Percentiles rank a stretch among this genome's conserved stretches.
phyloP scores from a whole-genome alignment of 1,284 basidiomycete species.

The Leccinum griseonigrum region DNA sequence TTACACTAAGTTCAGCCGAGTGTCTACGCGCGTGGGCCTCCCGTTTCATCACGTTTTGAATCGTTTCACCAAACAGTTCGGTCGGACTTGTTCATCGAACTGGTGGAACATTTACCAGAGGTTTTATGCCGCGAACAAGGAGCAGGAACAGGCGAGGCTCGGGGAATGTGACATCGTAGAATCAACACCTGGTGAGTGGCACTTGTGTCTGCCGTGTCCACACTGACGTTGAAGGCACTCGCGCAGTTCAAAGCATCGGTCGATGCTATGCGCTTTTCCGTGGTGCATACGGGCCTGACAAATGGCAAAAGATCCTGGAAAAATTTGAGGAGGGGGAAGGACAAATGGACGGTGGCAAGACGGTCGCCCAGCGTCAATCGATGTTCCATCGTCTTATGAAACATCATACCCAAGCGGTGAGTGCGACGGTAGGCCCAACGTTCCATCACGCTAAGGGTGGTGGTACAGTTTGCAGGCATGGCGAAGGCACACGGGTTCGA shows the following conservation, averaged over 20 bases:
- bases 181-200: not conserved
- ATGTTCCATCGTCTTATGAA: not conserved
- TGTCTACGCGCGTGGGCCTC: not conserved
- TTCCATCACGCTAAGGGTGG: not conserved
- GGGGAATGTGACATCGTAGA: not conserved
- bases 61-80: not conserved
- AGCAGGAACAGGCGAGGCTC: not conserved
- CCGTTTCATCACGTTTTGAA: not conserved
- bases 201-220: not conserved
- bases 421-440: not conserved
- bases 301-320: not conserved
- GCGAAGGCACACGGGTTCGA: not conserved
- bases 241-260: not conserved
- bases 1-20: not conserved
- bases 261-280: not conserved
- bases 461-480: not conserved
- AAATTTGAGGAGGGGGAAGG: not conserved
- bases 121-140: not conserved
- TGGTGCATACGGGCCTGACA: not conserved
- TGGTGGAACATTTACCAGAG: not conserved
- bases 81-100: not conserved
- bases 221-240: too few relatives aligned
- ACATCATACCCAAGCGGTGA: too few relatives aligned
- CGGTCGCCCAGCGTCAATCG: not conserved
- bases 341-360: not conserved